Evolutionary conservation across 108 stramenopile genomes (phyloP).

Genomic region (Epipyxis sp.): DNA sequence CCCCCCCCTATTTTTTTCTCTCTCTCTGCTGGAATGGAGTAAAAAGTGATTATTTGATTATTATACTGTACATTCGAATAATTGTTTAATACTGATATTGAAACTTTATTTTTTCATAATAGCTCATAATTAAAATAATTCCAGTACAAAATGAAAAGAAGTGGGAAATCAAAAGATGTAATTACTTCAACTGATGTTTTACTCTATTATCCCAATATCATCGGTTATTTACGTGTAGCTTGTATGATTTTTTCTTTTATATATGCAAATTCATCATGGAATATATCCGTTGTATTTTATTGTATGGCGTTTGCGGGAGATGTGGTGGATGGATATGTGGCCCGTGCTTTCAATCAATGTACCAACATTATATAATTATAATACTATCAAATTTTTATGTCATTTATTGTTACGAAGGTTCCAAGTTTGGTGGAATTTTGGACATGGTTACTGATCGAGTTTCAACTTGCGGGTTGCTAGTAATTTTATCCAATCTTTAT

Average conservation of each 20-base stretch:
- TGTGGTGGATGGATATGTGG: slow-evolving; percentile 87
- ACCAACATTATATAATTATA: neutral
- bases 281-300: slow-evolving; percentile 67
- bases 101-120: too few relatives aligned
- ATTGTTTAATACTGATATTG: too few relatives aligned
- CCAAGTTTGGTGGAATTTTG: slow-evolving; percentile 77
- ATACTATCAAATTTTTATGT: neutral
- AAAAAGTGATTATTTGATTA: too few relatives aligned
- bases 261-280: slow-evolving; percentile 48
- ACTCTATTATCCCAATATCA: slow-evolving; percentile 83
- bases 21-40: too few relatives aligned
- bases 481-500: slow-evolving; percentile 44
- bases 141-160: too few relatives aligned
- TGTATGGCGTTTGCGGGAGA: slow-evolving; percentile 87
- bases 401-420: slow-evolving; percentile 28
- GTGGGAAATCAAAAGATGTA: too few relatives aligned
- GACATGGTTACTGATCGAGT: slow-evolving; percentile 98
- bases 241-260: slow-evolving; percentile 60
- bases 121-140: too few relatives aligned
- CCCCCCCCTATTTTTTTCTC: too few relatives aligned
- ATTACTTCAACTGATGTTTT: slow-evolving; percentile 43
- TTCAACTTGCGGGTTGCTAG: slow-evolving; percentile 69
- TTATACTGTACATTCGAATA: too few relatives aligned
- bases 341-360: slow-evolving; percentile 78
- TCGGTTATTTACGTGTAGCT: slow-evolving; percentile 75